Evolutionary conservation across 768 basidiomycete species (phyloP).

Genomic region (Rhizopogon salebrosus): DNA sequence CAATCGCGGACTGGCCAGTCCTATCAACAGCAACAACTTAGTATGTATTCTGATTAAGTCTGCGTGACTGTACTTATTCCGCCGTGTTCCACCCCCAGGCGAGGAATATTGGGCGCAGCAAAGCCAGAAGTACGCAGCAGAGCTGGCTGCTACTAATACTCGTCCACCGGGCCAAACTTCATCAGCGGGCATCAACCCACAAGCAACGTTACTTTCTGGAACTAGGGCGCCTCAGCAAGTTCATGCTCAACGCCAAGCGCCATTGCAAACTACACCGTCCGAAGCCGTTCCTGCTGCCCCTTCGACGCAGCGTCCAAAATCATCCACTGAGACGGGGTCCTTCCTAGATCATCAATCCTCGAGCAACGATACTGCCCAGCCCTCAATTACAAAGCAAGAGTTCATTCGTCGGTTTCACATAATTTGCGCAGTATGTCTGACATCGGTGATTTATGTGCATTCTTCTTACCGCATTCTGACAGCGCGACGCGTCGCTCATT

Average conservation of each 20-base stretch:
- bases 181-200: background rate
- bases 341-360: background rate
- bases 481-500: background rate
- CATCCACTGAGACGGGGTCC: background rate
- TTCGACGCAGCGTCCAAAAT: background rate
- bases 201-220: background rate
- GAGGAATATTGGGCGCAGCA: background rate
- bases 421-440: conserved; percentile 14
- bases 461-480: too few relatives aligned
- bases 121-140: background rate
- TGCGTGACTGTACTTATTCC: background rate
- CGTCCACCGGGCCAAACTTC: background rate
- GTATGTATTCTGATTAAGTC: background rate
- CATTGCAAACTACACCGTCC: background rate
- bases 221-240: background rate
- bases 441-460: background rate
- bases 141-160: background rate
- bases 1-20: background rate
- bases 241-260: background rate
- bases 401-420: conserved; percentile 19
- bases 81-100: background rate
- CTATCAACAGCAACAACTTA: background rate
- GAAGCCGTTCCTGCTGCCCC: background rate
- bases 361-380: background rate
- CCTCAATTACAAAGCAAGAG: conserved; percentile 5